Percentiles rank a stretch among this genome's conserved stretches.
These are phyloP conservation scores for Viridothelium virens DNA, from an alignment of 495 filamentous ascomycete species.

Conservation along the genomic window DNA sequence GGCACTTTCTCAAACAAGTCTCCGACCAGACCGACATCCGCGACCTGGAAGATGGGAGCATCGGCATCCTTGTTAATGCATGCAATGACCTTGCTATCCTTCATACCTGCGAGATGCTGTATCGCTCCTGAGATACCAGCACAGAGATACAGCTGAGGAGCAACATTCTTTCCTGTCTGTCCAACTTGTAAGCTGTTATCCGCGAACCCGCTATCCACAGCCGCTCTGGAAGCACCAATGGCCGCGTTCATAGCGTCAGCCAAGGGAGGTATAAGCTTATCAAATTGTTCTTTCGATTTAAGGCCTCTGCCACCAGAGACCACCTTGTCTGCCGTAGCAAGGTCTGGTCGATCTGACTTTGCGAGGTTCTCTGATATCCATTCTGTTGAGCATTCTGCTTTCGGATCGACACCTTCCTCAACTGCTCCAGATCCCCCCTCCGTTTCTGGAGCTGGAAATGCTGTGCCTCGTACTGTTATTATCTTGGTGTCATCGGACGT, in stretches of 20 bases:
- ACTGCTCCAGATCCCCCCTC: constrained; percentile 49
- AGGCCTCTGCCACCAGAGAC: constrained; percentile 91
- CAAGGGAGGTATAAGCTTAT: constrained; percentile 79
- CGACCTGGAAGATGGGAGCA: constrained; percentile 96
- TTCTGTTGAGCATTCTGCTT: constrained; percentile 60
- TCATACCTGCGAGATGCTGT: constrained; percentile 98
- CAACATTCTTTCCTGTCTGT: constrained; percentile 97
- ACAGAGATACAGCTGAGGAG: constrained; percentile 88
- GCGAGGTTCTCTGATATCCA: constrained; percentile 93
- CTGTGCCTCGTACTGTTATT: constrained; percentile 85
- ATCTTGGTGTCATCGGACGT: constrained; percentile 79
- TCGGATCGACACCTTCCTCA: constrained; percentile 63
- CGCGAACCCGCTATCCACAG: constrained; percentile 96
- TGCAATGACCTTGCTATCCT: constrained; percentile 99
- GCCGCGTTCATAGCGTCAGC: constrained; percentile 89
- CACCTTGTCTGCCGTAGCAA: constrained; percentile 76
- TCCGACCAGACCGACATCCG: constrained; percentile 88
- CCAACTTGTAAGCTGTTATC: constrained; percentile 98
- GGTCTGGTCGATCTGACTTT: constrained; percentile 90
- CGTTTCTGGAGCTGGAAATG: constrained; percentile 59
- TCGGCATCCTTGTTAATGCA: constrained; percentile 97
- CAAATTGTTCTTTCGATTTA: constrained; percentile 96
- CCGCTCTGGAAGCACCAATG: constrained; percentile 87
- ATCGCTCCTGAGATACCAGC: constrained; percentile 96
- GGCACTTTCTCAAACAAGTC: constrained; percentile 94